Base-by-base conservation (phyloP, 2,329 filamentous ascomycete species). In the Bipolaris sorokiniana region DNA sequence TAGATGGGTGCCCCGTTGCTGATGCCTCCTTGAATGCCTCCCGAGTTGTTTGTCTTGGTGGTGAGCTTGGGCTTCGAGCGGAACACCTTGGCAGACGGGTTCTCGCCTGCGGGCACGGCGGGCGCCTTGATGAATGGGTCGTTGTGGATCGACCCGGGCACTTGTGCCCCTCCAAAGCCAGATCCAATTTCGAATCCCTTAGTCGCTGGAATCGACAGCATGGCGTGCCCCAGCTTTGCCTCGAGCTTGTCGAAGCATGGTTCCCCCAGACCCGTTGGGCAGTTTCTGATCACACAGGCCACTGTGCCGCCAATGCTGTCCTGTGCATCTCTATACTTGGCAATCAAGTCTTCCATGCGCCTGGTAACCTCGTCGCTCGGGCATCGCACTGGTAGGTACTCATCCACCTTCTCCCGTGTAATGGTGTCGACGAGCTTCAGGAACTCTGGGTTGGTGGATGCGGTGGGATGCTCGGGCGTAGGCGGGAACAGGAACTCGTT, bases 141-240 rank as follows among this genome's bases (percentile, higher is more conserved):
- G 76, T 98, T 98, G 84, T 98, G 93, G 52, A 84, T 84, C n/a
- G 90, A 95, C 20, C 95, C 94, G 1, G 90, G 89, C 37, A 98
- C 84, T 75, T 93, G 90, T 70, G 90, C 90, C 56, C 95, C 94
- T 48, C 84, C 88, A 76, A 98, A 98, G 11, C 95, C 95, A 51
- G 91, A 96, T 52, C 95, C 95, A 64, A 98, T 89, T 76, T 98
- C 94, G 73, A 98, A 98, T 52, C 90, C 94, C 81, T 98, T 99
- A 36, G 90, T 94, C 3, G 95, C 92, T 5, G 95, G 95, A 69
- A 98, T 97, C 74, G 88, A 92, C 62, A 98, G 85, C 91, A 99
- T 98, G 48, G 91, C 95, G 73, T 98, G 94, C 23, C 87, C 93
- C 45, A 99, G 87, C 74, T 86, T 86, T 7, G 95, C 95, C 81